phyloP scores from a whole-genome alignment of 805 yeast species.

The Nakazawaea wickerhamii region DNA sequence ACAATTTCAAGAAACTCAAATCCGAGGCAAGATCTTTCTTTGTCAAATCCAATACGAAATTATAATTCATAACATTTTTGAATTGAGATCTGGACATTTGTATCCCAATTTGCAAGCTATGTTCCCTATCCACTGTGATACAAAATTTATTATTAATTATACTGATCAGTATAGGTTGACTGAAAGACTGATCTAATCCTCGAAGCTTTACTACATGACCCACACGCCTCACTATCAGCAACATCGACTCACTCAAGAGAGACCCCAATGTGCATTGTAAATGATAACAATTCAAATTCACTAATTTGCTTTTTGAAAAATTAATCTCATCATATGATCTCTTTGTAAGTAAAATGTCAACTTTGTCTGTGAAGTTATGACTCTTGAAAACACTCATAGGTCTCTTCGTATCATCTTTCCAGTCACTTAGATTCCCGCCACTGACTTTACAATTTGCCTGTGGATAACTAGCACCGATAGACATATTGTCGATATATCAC shows the following conservation, averaged over 20 bases:
- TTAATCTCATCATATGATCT: neutral
- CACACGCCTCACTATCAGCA: neutral
- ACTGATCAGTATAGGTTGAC: conserved; percentile 2
- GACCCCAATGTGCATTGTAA: neutral
- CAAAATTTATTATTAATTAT: conserved; percentile 6
- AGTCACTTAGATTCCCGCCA: neutral
- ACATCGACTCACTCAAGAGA: neutral
- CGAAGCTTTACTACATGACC: conserved; percentile 2
- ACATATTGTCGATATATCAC: neutral
- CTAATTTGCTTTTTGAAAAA: neutral
- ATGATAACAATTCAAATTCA: neutral
- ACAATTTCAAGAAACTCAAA: conserved; percentile 1
- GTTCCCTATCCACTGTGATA: conserved; percentile 1
- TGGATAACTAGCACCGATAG: conserved; percentile 2
- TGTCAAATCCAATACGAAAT: conserved; percentile 1
- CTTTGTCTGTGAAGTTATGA: conserved; percentile 25
- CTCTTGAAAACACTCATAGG: conserved; percentile 9
- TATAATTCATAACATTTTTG: neutral
- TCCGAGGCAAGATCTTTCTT: neutral
- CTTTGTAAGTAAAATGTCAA: conserved; percentile 19
- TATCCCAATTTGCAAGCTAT: conserved; percentile 2
- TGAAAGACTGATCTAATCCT: too few species aligned
- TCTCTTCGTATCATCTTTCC: neutral
- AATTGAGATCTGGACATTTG: conserved; percentile 4
- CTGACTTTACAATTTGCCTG: conserved; percentile 19